Base-by-base conservation (phyloP, 2,329 filamentous ascomycete species). In the Allantophomopsis lycopodina region DNA sequence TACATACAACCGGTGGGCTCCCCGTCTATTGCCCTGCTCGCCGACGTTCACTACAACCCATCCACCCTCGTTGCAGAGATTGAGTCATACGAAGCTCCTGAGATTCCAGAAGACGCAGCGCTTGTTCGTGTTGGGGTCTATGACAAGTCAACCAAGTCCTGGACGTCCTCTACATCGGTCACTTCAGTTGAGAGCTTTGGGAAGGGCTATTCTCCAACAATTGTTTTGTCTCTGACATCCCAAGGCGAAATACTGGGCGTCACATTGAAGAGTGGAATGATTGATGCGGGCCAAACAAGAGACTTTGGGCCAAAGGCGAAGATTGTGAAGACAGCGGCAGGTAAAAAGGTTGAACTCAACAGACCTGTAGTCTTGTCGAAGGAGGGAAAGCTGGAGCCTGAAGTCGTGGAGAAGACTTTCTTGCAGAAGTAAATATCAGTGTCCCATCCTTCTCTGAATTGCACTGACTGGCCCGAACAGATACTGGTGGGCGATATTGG, bases 211-310 rank as follows among this genome's bases (percentile, higher is more conserved):
- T 62, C 68, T 46, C 74, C 74, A 13, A 67, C 68, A 39, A 56
- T 81, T 38, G 50, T 73, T 18, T 54, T 80, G 11, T 65, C 64
- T 2, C 59, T 78, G 31, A 66, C 69, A 46, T 53, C 52, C 16
- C 47, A 46, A 18, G 66, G 64, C 7, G 55, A 58, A 7, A 58
- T 73, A 2, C 50, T 75, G 37, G 68, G 73, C 18, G 71, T 66
- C 12, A 62, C 63, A 28, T 54, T 68, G 36, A 69, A 68, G 53
- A 73, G 74, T n/a, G 66, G 74, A 15, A 55, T 55, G 48, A 72
- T 80, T 41, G 76, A 80, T 53, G 76, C 76, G 10, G 76, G 76
- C 2, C 65, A 71, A 48, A 80, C 76, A 49, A 64, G 76, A 46
- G 74, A 79, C 53, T 79, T 79, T 59, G 74, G 73, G 0, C 74